Evolutionary conservation across 139 green algal genomes (phyloP), one percentile per base, ranked within the genome.

Genomic region (Pycnococcus provasolii): DNA sequence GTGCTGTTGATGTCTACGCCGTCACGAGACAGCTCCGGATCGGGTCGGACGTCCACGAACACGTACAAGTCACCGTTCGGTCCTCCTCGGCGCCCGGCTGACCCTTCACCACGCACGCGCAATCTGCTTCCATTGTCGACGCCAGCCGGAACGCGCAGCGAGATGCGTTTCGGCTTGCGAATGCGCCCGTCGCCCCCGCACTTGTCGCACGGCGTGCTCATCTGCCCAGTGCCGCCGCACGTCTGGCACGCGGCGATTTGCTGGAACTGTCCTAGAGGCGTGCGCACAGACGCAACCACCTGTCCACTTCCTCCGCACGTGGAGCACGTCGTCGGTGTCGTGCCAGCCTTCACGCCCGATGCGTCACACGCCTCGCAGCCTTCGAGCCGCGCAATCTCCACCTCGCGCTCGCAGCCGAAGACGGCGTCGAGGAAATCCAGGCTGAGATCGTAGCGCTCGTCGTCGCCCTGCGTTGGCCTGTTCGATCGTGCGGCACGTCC

Each of bases 211-310:
- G 72, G 65, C 1, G 72, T 79, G 13, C 62, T 76, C 5, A 66
- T 79, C 67, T 80, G 62, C 8, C 79, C 79, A 7, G 5, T 73
- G 1, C 79, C 79, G 2, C 65, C 65, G 59, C 79, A 84, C 42
- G 51, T 58, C 9, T 70, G 61, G 60, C 79, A 84, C 26, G 68
- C 66, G 11, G 68, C 58, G 1, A 85, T 79, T 76, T 95, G 88
- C 78, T 96, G 91, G 76, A 97, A 96, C 11, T 77, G 83, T 42
- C 92, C 93, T 54, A 98, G 81, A 1, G 93, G 93, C 1, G 93
- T 98, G 55, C 89, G 83, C 58, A 94, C 83, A 0, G 80, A 77
- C 5, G 86, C 79, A 9, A 97, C 79, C 15, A 96, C 81, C 79
- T 97, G 93, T 0, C 94, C 94, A 1, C 76, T 66, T 11, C 94